Base-by-base conservation (phyloP, 1,284 basidiomycete genomes). In the Cutaneotrichosporon sp. region DNA sequence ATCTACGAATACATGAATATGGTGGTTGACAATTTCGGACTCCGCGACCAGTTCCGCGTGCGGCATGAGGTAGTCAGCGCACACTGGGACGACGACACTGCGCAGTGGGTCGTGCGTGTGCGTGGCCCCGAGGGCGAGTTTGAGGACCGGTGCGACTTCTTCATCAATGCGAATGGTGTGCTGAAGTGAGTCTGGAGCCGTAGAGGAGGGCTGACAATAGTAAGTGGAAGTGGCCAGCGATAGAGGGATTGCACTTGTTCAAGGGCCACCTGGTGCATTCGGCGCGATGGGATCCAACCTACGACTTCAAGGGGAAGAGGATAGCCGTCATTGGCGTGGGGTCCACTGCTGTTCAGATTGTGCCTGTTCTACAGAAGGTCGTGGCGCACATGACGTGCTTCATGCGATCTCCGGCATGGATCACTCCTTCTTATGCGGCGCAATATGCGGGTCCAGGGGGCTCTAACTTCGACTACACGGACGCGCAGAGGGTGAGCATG, bases 161-260 rank as follows among this genome's bases (percentile, higher is more conserved):
- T 71, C 32, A 52, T 70, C 34, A 67, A 67, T 50, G 68, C 59
- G 17, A 59, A 47, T 3, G 70, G 68, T 2, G 46, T 65, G 4
- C 33, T 57, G 20, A 41, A 41, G 38, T 41, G 38, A 41, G 38
- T 39, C 24, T 20, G 8, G 4, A 5, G n/a, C 10, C 8, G 6
- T 5, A 38, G 17, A 24, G 6, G 5, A 9, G 10, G 38, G 24
- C 38, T 41, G 38, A 41, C 22, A 16, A 14, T 3, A 51, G 48
- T 48, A 58, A 52, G 10, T 66, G 64, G 54, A 59, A 61, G 38
- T 69, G 67, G 68, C 53, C 53, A 5, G 41, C 26, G 19, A 42
- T 49, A 25, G 37, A 25, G 14, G 48, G 63, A n/a, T 32, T 61
- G 14, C 46, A 63, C 38, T 38, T 34, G 3, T 68, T 57, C 60